phyloP scores from a whole-genome alignment of 805 yeast genomes.

The Torulaspora gathmanii region DNA sequence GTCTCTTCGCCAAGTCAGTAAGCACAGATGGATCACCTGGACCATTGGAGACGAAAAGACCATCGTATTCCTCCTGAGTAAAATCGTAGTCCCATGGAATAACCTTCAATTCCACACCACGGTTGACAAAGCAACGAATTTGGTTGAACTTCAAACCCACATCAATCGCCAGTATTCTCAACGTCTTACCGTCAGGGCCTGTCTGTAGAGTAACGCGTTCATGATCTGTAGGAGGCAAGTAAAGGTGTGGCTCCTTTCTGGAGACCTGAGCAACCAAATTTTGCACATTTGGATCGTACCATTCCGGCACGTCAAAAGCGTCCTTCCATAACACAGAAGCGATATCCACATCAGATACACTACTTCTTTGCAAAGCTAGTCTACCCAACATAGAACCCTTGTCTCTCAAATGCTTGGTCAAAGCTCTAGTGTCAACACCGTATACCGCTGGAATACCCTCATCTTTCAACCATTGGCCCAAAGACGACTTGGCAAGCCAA shows the following conservation, averaged over 20 bases:
- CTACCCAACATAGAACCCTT: constrained; percentile 93
- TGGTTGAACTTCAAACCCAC: constrained; percentile 98
- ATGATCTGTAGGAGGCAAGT: constrained; percentile 57
- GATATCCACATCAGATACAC: constrained; percentile 27
- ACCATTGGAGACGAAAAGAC: constrained; percentile 94
- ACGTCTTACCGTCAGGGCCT: constrained; percentile 67
- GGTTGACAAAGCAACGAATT: constrained; percentile 89
- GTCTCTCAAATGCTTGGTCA: constrained; percentile 89
- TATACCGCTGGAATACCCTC: constrained; percentile 93
- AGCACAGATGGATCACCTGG: constrained; percentile 98
- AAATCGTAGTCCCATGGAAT: constrained; percentile 95
- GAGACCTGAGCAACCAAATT: constrained; percentile 93
- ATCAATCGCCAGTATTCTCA: constrained; percentile 86
- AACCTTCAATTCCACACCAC: constrained; percentile 94
- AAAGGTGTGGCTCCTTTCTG: constrained; percentile 65
- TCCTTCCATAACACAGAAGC: constrained; percentile 50
- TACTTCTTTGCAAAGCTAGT: constrained; percentile 53
- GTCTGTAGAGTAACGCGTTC: constrained; percentile 40
- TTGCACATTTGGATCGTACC: constrained; percentile 87
- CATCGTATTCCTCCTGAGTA: constrained; percentile 78
- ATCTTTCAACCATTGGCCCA: constrained; percentile 89
- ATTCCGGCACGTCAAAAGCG: constrained; percentile 71
- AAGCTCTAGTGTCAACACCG: constrained; percentile 94
- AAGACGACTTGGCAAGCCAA: constrained; percentile 83
- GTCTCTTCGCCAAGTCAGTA: constrained; percentile 57